phyloP scores from a whole-genome alignment of 176 grass and related monocot genomes.

The Phragmites australis region DNA sequence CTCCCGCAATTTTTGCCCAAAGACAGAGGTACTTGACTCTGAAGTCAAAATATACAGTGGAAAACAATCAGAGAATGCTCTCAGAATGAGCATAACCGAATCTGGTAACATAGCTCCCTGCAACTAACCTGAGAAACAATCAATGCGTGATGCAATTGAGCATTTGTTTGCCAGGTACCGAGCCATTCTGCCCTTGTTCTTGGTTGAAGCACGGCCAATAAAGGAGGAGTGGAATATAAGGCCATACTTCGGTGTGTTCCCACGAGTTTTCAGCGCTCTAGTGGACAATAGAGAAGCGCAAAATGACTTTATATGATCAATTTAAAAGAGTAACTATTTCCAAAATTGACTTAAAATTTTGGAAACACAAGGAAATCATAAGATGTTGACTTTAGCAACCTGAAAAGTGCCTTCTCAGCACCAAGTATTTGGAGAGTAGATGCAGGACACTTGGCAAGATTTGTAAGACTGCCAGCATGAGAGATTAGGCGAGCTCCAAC shows the following conservation, averaged over 20 bases:
- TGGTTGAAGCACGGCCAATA: conserved; percentile 85
- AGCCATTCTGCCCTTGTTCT: conserved; percentile 96
- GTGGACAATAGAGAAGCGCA: conserved; percentile 5
- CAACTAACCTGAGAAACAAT: conserved; percentile 86
- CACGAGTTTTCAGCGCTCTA: conserved; percentile 85
- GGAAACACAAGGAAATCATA: conserved; percentile 4
- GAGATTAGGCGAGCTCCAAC: conserved; percentile 94
- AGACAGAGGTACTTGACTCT: conserved; percentile 67
- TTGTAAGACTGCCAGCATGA: conserved; percentile 97
- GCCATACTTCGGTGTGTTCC: conserved; percentile 96
- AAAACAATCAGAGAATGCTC: conserved; percentile 20
- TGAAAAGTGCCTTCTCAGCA: conserved; percentile 95
- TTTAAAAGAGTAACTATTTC: not conserved
- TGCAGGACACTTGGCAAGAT: conserved; percentile 91
- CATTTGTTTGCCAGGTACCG: conserved; percentile 97
- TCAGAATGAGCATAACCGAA: not conserved
- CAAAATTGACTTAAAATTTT: not conserved
- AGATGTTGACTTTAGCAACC: conserved; percentile 40
- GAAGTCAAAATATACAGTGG: conserved; percentile 9
- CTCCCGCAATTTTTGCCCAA: conserved; percentile 83
- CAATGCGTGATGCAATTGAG: conserved; percentile 96
- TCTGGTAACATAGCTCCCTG: not conserved
- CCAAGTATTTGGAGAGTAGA: conserved; percentile 98
- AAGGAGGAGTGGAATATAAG: conserved; percentile 98
- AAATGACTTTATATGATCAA: not conserved